These are phyloP conservation scores for Saccharomycopsis olivae DNA, from an alignment of 805 yeast genomes.

Conservation along the genomic window DNA sequence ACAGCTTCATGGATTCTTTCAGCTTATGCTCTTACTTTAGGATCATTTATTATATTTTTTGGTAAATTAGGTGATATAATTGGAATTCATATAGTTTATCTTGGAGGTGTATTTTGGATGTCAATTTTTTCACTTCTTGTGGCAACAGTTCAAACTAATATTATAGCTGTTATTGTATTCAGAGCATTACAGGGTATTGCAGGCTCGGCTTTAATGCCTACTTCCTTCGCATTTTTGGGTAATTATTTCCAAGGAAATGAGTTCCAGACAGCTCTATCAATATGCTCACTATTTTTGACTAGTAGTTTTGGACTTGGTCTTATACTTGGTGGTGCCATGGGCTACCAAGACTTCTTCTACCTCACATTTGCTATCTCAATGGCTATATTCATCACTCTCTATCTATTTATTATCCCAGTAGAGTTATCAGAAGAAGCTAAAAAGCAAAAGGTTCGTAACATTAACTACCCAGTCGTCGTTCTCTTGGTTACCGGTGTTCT, in stretches of 20 bases:
- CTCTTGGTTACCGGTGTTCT: slow-evolving; percentile 27
- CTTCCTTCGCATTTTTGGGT: slow-evolving; percentile 26
- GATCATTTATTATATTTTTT: slow-evolving; percentile 32
- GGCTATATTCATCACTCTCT: slow-evolving; percentile 19
- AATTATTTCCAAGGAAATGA: slow-evolving; percentile 23
- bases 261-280: slow-evolving; percentile 23
- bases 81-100: slow-evolving; percentile 24
- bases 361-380: slow-evolving; percentile 18
- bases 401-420: slow-evolving; percentile 24
- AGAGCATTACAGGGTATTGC: slow-evolving; percentile 37
- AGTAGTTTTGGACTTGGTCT: slow-evolving; percentile 19
- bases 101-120: slow-evolving; percentile 21
- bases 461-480: slow-evolving; percentile 29
- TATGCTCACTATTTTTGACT: slow-evolving; percentile 23
- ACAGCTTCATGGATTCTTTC: slow-evolving; percentile 30
- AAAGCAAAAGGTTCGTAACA: slow-evolving; percentile 20
- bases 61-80: slow-evolving; percentile 34
- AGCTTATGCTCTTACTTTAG: slow-evolving; percentile 34
- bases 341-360: slow-evolving; percentile 12
- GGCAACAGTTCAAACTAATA: slow-evolving; percentile 27
- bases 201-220: slow-evolving; percentile 33
- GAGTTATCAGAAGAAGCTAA: slow-evolving; percentile 21
- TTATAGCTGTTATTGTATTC: slow-evolving; percentile 29
- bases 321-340: slow-evolving; percentile 16
- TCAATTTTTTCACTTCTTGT: slow-evolving; percentile 25